These are phyloP conservation scores for Sphagnum tenellum DNA, from an alignment of 225 moss, liverwort and hornwort species.

Conservation along the genomic window DNA sequence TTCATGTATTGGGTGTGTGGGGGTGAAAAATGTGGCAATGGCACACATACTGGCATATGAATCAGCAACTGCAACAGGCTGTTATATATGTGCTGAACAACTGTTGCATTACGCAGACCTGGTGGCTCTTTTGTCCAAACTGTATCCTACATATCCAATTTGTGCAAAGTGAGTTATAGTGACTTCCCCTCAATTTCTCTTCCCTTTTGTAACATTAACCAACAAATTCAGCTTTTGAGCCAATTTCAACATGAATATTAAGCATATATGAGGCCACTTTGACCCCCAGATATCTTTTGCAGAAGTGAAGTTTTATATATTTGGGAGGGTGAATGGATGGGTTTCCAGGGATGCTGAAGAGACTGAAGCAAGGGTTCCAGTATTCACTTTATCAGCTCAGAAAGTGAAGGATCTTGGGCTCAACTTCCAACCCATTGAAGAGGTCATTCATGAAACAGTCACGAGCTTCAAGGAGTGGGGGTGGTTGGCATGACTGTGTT, in stretches of 20 bases:
- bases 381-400: conserved; percentile 14
- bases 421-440: conserved; percentile 20
- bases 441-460: conserved; percentile 16
- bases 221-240: background rate
- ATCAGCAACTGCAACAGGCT: conserved; percentile 17
- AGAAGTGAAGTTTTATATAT: background rate
- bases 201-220: background rate
- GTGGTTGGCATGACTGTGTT: conserved; percentile 7
- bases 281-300: no score
- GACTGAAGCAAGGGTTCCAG: background rate
- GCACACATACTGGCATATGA: conserved; percentile 41
- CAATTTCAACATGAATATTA: no score
- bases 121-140: conserved; percentile 14
- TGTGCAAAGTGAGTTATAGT: conserved; percentile 21
- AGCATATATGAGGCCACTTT: no score
- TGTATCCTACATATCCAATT: conserved; percentile 22
- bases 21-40: conserved; percentile 33
- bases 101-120: conserved; percentile 23
- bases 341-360: conserved; percentile 16
- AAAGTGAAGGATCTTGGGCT: conserved; percentile 33
- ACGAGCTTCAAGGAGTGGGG: conserved; percentile 18
- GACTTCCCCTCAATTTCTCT: background rate
- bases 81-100: conserved; percentile 41
- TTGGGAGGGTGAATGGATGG: background rate
- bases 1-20: conserved; percentile 31